These are phyloP conservation scores for Malassezia restricta DNA, from an alignment of 1,284 basidiomycete species.

Conservation along the genomic window DNA sequence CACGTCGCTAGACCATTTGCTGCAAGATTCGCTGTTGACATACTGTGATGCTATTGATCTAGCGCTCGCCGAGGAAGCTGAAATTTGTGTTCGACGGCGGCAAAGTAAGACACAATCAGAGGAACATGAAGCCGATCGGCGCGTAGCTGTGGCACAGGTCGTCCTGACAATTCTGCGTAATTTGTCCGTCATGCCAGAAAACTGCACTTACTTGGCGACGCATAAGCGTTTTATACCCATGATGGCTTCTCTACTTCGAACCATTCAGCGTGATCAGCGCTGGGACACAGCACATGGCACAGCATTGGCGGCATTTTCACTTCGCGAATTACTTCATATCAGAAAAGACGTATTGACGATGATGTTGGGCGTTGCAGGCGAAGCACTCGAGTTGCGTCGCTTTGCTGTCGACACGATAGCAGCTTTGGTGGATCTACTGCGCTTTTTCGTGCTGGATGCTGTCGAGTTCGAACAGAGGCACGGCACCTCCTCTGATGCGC, in stretches of 20 bases:
- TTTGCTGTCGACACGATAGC: slow-evolving; percentile 50
- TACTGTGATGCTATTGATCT: slow-evolving; percentile 35
- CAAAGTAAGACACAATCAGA: neutral
- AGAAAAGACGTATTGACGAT: slow-evolving; percentile 68
- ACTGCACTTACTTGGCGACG: slow-evolving; percentile 58
- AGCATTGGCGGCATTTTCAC: slow-evolving; percentile 20
- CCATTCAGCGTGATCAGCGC: slow-evolving; percentile 43
- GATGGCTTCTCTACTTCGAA: slow-evolving; percentile 44
- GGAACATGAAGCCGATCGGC: slow-evolving; percentile 23
- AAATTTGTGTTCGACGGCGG: slow-evolving; percentile 26
- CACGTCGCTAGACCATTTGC: neutral
- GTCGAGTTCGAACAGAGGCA: slow-evolving; percentile 57
- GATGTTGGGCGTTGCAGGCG: slow-evolving; percentile 57
- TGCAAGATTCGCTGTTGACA: slow-evolving; percentile 4
- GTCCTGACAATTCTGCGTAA: slow-evolving; percentile 75
- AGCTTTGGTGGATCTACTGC: slow-evolving; percentile 58
- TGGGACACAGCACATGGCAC: neutral
- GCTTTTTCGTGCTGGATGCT: slow-evolving; percentile 64
- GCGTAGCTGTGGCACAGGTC: slow-evolving; percentile 58
- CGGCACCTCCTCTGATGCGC: slow-evolving; percentile 44
- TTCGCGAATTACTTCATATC: slow-evolving; percentile 53
- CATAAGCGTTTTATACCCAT: slow-evolving; percentile 59
- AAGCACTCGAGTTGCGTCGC: slow-evolving; percentile 49
- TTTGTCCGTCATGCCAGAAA: slow-evolving; percentile 63
- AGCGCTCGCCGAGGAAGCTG: slow-evolving; percentile 33